Conservation (phyloP, 306 rosid species). For the Styphnolobium japonicum region DNA sequence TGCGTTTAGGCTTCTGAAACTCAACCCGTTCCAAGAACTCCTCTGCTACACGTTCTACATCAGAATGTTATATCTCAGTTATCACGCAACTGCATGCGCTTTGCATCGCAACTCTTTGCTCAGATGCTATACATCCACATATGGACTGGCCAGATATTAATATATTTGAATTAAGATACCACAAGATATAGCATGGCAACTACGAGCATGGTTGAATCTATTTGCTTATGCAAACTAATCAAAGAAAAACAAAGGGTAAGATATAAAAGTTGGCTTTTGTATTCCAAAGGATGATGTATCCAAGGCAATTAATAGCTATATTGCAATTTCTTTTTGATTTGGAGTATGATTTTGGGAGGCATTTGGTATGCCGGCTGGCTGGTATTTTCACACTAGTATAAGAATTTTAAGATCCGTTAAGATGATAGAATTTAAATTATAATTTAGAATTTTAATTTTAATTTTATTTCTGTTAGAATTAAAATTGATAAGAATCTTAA, state of each 20-base stretch:
- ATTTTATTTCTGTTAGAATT: too few relatives aligned
- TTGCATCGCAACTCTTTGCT: background rate
- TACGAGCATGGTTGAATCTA: background rate
- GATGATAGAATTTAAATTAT: too few relatives aligned
- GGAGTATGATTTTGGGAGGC: background rate
- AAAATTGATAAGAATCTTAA: too few relatives aligned
- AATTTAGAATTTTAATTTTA: too few relatives aligned
- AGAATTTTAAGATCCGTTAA: too few relatives aligned
- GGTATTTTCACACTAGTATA: background rate
- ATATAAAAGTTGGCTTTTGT: background rate
- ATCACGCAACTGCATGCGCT: constrained; percentile 34
- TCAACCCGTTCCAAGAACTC: too few relatives aligned
- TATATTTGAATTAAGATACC: constrained; percentile 3
- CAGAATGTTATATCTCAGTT: too few relatives aligned
- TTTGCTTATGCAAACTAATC: background rate
- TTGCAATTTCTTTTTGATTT: background rate
- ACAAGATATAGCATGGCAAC: background rate
- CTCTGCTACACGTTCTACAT: too few relatives aligned
- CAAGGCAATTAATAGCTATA: background rate
- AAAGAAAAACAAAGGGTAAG: background rate
- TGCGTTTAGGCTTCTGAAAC: too few relatives aligned
- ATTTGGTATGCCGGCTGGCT: background rate
- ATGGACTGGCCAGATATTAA: background rate
- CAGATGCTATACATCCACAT: background rate
- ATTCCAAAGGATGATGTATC: background rate